phyloP scores from a whole-genome alignment of 805 yeast species.

The Pichia thaimueangensis region DNA sequence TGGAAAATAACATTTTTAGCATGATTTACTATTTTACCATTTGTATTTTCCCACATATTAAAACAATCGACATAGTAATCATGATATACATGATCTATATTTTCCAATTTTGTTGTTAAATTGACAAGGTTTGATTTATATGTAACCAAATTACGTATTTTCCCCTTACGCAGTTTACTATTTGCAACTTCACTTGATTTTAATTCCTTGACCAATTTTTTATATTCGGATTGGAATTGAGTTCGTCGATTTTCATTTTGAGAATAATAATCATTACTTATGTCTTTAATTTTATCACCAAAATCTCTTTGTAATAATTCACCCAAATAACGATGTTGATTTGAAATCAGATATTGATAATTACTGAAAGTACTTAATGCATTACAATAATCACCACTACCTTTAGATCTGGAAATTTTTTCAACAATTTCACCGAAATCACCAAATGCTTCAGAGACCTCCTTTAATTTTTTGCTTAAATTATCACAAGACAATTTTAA shows the following conservation, averaged over 20 bases:
- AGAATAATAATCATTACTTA: slow-evolving; percentile 38
- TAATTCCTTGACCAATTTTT: slow-evolving; percentile 44
- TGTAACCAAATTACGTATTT: slow-evolving; percentile 56
- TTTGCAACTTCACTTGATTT: slow-evolving; percentile 58
- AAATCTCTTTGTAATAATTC: slow-evolving; percentile 49
- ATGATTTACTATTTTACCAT: slow-evolving; percentile 35
- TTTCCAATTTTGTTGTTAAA: slow-evolving; percentile 70
- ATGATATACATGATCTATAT: slow-evolving; percentile 67
- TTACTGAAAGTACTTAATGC: slow-evolving; percentile 72
- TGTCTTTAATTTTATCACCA: slow-evolving; percentile 43
- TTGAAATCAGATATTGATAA: slow-evolving; percentile 65
- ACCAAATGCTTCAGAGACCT: slow-evolving; percentile 32
- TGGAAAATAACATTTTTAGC: slow-evolving; percentile 51
- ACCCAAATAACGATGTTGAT: slow-evolving; percentile 68
- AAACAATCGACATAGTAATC: slow-evolving; percentile 65
- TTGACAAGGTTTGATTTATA: slow-evolving; percentile 63
- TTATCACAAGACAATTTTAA: slow-evolving; percentile 56
- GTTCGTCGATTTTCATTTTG: slow-evolving; percentile 43
- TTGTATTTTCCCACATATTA: slow-evolving; percentile 53
- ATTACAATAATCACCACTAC: slow-evolving; percentile 52
- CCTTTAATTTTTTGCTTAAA: slow-evolving; percentile 64
- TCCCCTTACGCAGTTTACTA: slow-evolving; percentile 49
- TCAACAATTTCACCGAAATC: slow-evolving; percentile 6
- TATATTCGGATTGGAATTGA: slow-evolving; percentile 48
- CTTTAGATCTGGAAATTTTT: slow-evolving; percentile 43